Conservation (phyloP, 345 rosid genomes). For the Turritis glabra region DNA sequence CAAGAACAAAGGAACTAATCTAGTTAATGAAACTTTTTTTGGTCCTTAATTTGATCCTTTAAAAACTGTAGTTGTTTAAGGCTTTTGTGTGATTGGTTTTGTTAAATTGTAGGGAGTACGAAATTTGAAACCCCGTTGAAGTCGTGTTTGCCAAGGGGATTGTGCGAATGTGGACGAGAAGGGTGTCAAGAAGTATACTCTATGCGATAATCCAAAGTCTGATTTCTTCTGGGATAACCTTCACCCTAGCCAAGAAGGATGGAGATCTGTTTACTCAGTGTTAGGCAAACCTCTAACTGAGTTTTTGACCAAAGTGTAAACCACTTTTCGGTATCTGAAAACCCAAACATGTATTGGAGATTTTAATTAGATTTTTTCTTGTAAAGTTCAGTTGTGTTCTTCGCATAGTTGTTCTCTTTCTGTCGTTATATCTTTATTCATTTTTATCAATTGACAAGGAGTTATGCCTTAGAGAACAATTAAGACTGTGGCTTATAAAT, state of each 20-base stretch:
- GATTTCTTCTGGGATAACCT: conserved; percentile 50
- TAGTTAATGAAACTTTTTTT: not conserved
- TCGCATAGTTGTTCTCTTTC: no score
- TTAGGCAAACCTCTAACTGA: conserved; percentile 26
- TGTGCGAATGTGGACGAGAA: not conserved
- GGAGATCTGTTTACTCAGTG: conserved; percentile 41
- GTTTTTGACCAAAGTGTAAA: not conserved
- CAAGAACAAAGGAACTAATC: conserved; percentile 23
- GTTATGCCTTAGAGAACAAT: no score
- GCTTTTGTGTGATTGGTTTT: not conserved
- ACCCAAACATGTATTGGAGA: no score
- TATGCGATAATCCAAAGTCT: conserved; percentile 41
- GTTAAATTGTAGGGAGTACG: conserved; percentile 31
- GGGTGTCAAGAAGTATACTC: conserved; percentile 25
- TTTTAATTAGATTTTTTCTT: no score
- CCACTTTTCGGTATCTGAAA: not conserved
- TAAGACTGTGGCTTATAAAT: no score
- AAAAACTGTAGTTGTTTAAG: not conserved
- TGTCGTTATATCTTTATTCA: no score
- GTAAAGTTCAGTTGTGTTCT: no score
- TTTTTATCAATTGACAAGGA: no score
- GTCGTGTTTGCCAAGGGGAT: conserved; percentile 49
- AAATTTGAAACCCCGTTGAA: conserved; percentile 44
- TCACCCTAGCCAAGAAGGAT: conserved; percentile 50
- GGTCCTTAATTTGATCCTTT: not conserved